Evolutionary conservation across 371 early-diverging fungal genomes (phyloP), one percentile per base, ranked within the genome.

Genomic region (Mortierella sp.): DNA sequence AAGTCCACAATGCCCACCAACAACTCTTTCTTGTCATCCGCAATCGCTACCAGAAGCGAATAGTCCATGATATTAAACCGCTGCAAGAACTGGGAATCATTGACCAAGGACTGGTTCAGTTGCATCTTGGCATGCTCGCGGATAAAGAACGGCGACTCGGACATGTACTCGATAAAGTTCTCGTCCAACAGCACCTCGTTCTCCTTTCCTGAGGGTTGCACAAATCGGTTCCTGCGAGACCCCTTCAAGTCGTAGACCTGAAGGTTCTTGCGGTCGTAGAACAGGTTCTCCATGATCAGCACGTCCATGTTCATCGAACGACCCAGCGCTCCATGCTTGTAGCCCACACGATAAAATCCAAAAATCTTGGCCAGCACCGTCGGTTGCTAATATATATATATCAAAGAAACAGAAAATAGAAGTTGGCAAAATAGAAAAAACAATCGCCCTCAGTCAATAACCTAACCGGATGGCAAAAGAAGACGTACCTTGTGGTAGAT

Each of bases 1-100:
- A 96, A 98, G 84, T 99, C 99, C 58, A 98, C 97, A 76, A 98
- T 97, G 4, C 99, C 99, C 35, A 98, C 95, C 35, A 97, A 92
- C 16, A 98, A 88, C 88, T 98, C 96, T 21, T 90, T 91, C 21
- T 94, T 92, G 71, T 95, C 95, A 77, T 97, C 97, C 75, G 83
- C 73, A 2, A 98, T 93, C 3, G 97, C 99, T 4, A 97, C 97
- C 32, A 98, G 88, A 29, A 98, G 90, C 8, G 98, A 84, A 84
- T 98, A 98, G 88, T 98, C 99, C 98, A 98, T 98, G 18, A 98
- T 97, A 78, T 97, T 96, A 76, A 96, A 90, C 68, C 91, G 92
- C 11, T 95, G 91, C 72, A 98, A 82, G 81, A 98, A 98, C 24
- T 95, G 89, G 2, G 98, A 97, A 87, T 98, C 99, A 81, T 97